phyloP scores from a whole-genome alignment of 495 filamentous ascomycete genomes.

The Hypomontagnella monticulosa region DNA sequence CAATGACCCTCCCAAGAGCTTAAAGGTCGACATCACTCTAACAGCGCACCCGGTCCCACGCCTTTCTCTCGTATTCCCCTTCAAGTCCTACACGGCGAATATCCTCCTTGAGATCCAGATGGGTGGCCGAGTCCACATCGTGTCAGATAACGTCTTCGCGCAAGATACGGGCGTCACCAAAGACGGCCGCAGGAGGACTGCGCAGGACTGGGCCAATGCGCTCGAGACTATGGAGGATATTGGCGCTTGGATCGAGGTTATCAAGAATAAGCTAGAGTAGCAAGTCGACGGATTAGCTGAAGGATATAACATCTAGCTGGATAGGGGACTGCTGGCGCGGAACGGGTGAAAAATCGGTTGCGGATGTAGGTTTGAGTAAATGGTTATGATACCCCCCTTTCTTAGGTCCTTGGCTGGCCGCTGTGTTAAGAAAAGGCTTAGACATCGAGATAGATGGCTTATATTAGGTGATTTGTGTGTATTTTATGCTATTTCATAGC shows the following conservation, averaged over 20 bases:
- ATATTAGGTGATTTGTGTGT: background rate
- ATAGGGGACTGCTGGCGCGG: background rate
- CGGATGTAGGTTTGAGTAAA: background rate
- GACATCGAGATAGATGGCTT: background rate
- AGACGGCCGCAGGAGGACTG: constrained; percentile 1
- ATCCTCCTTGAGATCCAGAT: constrained; percentile 68
- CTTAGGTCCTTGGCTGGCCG: background rate
- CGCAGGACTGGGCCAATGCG: constrained; percentile 30
- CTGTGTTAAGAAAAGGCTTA: background rate
- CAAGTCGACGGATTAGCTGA: background rate
- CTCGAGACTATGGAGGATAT: constrained; percentile 44
- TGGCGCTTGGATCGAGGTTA: constrained; percentile 42
- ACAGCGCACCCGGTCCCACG: constrained; percentile 56
- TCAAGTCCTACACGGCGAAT: constrained; percentile 51
- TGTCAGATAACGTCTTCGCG: constrained; percentile 53
- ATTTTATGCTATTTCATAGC: background rate
- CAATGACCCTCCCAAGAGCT: background rate
- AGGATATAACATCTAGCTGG: background rate
- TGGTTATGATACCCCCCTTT: constrained; percentile 31
- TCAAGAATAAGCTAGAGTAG: constrained; percentile 39
- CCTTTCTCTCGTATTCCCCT: constrained; percentile 62
- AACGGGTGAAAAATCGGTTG: background rate
- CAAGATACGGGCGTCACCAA: constrained; percentile 12
- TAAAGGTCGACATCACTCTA: constrained; percentile 61
- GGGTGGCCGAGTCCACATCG: constrained; percentile 66